A percentile compares a stretch with the other conserved stretches of the same genome.
Conservation (phyloP, 2,329 filamentous ascomycete genomes). For the Cladosporium sp. region DNA sequence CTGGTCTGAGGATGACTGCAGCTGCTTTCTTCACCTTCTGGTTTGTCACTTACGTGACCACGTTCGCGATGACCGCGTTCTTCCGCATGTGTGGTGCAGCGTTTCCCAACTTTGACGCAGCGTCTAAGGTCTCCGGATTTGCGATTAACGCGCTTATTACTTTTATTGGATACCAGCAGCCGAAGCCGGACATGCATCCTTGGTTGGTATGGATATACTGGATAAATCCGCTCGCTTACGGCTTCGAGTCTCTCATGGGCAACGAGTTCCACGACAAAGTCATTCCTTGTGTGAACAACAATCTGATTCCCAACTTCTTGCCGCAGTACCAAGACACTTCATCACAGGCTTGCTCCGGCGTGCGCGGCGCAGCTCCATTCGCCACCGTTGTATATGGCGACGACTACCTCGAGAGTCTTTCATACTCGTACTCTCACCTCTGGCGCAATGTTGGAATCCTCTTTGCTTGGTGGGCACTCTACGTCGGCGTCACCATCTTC, state of each 20-base stretch:
- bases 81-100: conserved; percentile 36
- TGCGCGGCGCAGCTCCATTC: conserved; percentile 54
- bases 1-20: conserved; percentile 47
- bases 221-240: conserved; percentile 48
- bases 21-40: conserved; percentile 58
- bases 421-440: conserved; percentile 35
- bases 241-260: conserved; percentile 32
- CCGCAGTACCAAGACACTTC: conserved; percentile 35
- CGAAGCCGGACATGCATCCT: conserved; percentile 35
- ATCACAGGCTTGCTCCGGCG: conserved; percentile 36
- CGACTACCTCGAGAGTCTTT: conserved; percentile 52
- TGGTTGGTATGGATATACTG: conserved; percentile 49
- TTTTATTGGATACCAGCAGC: conserved; percentile 30
- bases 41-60: conserved; percentile 44
- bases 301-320: conserved; percentile 25
- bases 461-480: conserved; percentile 58
- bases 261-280: conserved; percentile 51
- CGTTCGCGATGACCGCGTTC: conserved; percentile 40
- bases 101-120: conserved; percentile 26
- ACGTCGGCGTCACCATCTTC: conserved; percentile 52
- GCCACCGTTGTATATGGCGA: conserved; percentile 53
- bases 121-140: conserved; percentile 28
- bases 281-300: conserved; percentile 51
- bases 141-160: conserved; percentile 20
- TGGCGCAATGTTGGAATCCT: conserved; percentile 61